Conservation (phyloP, 2,329 filamentous ascomycete species). For the Paraconiothyrium sp. region DNA sequence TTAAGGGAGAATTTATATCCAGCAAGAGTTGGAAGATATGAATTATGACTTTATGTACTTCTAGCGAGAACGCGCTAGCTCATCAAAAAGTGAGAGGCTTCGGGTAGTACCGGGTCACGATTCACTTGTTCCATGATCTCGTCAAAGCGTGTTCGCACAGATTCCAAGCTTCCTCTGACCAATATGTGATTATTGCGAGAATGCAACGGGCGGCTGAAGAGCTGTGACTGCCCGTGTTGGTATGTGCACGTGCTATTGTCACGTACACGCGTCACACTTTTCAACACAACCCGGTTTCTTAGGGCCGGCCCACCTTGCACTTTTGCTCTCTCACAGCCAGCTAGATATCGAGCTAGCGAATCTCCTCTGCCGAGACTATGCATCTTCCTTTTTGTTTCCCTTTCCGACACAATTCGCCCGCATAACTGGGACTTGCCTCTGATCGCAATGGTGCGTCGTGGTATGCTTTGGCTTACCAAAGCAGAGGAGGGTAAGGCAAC, state of each 20-base stretch:
- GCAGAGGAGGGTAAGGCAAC: not conserved
- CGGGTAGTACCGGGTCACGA: not conserved
- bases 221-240: too few relatives aligned
- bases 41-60: conserved; percentile 7
- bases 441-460: not conserved
- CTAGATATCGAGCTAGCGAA: not conserved
- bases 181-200: not conserved
- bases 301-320: not conserved
- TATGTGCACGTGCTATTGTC: too few relatives aligned
- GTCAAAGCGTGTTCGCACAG: not conserved
- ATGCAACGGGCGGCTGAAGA: too few relatives aligned
- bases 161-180: not conserved
- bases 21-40: not conserved
- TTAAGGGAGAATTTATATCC: not conserved
- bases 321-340: not conserved
- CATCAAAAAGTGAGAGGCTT: not conserved
- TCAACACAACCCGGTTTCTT: too few relatives aligned
- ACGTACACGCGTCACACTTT: too few relatives aligned
- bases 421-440: not conserved
- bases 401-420: not conserved
- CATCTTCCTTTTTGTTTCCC: not conserved
- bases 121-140: not conserved
- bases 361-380: not conserved
- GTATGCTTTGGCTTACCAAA: not conserved
- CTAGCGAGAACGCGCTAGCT: not conserved